These are phyloP conservation scores for Aegle marmelos DNA, from an alignment of 345 rosid species.

Conservation along the genomic window DNA sequence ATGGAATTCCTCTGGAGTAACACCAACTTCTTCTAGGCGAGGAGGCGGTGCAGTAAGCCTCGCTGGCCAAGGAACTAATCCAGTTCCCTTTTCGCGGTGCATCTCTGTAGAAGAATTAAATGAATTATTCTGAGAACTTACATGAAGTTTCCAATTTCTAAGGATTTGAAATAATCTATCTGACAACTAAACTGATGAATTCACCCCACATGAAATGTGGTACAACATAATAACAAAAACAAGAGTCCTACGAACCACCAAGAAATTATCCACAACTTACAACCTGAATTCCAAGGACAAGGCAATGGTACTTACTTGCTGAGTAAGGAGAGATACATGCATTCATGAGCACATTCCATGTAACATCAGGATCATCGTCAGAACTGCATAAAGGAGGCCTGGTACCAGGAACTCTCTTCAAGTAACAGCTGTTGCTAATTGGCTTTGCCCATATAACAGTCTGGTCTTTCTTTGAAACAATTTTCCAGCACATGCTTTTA, in stretches of 20 bases:
- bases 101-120: conserved; percentile 40
- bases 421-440: conserved; percentile 73
- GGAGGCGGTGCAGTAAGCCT: conserved; percentile 74
- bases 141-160: not conserved
- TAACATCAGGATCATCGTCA: conserved; percentile 77
- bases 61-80: conserved; percentile 83
- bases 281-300: not conserved
- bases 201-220: not conserved
- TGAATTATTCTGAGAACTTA: not conserved
- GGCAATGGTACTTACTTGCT: conserved; percentile 49
- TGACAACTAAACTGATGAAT: not conserved
- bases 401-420: conserved; percentile 63
- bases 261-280: not conserved
- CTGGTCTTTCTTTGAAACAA: conserved; percentile 68
- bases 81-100: conserved; percentile 82
- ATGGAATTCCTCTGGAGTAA: conserved; percentile 61
- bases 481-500: conserved; percentile 92
- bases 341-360: conserved; percentile 86
- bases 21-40: conserved; percentile 77
- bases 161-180: not conserved
- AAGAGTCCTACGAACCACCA: not conserved
- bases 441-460: conserved; percentile 96
- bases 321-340: conserved; percentile 90
- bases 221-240: not conserved
- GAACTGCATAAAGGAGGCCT: conserved; percentile 78